Base-by-base conservation (phyloP, 192 early-diverging fungal species). In the Borealophlyctis nickersoniae region DNA sequence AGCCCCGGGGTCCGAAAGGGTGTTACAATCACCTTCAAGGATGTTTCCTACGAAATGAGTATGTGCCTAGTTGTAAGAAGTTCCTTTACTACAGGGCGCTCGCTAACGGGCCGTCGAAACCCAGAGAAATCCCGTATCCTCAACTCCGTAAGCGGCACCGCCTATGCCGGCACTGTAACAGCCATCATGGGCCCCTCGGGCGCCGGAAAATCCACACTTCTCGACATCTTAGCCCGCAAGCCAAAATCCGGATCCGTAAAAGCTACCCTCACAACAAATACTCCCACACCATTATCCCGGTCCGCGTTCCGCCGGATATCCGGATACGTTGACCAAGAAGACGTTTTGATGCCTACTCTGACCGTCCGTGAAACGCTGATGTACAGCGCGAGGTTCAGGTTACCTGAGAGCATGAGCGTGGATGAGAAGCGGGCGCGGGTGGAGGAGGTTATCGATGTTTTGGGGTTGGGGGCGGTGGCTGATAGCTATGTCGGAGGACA, bases 131-230 rank as follows among this genome's bases (percentile, higher is more conserved):
- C n/a, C n/a, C n/a, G n/a, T n/a, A n/a, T 95, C 48, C 77, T 97
- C 4, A 66, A 77, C 24, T 71, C 72, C 7, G 81, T 95, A 31
- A 78, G 79, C 2, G 93, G 92, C n/a, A 70, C 75, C 19, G 86
- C 84, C 3, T 69, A 77, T 23, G 82, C 93, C 16, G 94, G 93
- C 28, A 80, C 87, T 31, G 59, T 91, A 36, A 70, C 89, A 60
- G 93, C 92, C 3, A 84, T 98, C 13, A 93, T 97, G 88, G 96
- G 95, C 0, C 89, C 92, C 1, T 90, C 87, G 19, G 93, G 73
- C 63, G 54, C 54, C 14, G 56, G 65, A 9, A 62, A 63, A 50
- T 68, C 61, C 24, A 52, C 65, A 22, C 16, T 94, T n/a, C 77
- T 97, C 27, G 90, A 92, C 70, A 81, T 91, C 1, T 73, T 92